Evolutionary conservation across 768 basidiomycete species (phyloP).

Genomic region (Panaeolus cyanescens): DNA sequence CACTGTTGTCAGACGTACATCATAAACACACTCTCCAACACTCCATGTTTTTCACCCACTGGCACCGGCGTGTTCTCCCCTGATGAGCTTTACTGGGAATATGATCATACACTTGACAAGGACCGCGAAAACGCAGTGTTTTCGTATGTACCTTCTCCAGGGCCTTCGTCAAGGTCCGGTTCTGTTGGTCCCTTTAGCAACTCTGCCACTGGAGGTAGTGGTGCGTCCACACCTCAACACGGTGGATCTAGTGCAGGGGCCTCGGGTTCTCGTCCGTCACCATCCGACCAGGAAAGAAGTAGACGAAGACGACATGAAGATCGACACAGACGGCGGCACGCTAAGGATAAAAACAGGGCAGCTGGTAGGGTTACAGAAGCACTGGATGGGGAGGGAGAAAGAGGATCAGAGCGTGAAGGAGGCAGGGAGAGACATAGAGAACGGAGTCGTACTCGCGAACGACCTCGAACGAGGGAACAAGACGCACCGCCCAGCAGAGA

Average conservation of each 20-base stretch:
- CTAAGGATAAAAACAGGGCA: neutral
- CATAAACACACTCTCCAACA: conserved; percentile 13
- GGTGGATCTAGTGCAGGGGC: neutral
- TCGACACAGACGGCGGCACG: neutral
- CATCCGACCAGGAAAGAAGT: neutral
- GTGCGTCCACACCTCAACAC: neutral
- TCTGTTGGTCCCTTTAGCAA: neutral
- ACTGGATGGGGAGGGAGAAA: neutral
- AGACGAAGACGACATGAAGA: neutral
- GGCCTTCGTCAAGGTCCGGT: neutral
- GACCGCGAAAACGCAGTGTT: conserved; percentile 6
- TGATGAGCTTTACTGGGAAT: conserved; percentile 14
- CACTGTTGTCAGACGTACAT: conserved; percentile 7
- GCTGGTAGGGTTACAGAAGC: neutral
- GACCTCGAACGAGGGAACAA: neutral
- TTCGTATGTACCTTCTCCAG: neutral
- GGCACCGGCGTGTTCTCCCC: conserved; percentile 1
- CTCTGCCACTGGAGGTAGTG: neutral
- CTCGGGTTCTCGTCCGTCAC: neutral
- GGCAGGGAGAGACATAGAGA: neutral
- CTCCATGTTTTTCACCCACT: conserved; percentile 9
- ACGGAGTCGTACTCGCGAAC: neutral
- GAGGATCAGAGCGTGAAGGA: neutral
- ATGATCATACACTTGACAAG: conserved; percentile 3
- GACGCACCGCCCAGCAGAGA: neutral